Evolutionary conservation across 2,329 filamentous ascomycete species (phyloP).

Genomic region (Colletotrichum brevisporum): DNA sequence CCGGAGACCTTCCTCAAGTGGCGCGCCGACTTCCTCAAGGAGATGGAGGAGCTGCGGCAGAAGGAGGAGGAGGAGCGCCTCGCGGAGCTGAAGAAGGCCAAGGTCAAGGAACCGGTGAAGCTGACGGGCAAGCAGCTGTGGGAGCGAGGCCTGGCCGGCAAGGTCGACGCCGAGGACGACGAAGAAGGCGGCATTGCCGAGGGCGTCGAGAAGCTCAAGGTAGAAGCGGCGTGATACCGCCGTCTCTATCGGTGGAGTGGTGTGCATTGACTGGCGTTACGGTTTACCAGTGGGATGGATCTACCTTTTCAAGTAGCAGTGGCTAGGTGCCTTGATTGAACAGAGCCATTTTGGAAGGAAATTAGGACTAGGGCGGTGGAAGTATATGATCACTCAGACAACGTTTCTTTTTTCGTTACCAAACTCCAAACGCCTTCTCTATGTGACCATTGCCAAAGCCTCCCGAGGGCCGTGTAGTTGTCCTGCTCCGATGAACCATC

Average conservation of each 20-base stretch:
- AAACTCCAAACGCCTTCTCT: slow-evolving; percentile 32
- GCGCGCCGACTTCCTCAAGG: slow-evolving; percentile 82
- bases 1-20: slow-evolving; percentile 87
- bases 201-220: slow-evolving; percentile 79
- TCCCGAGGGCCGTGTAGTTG: background rate
- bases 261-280: slow-evolving; percentile 30
- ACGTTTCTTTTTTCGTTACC: slow-evolving; percentile 6
- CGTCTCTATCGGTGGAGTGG: background rate
- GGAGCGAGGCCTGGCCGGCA: slow-evolving; percentile 80
- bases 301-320: slow-evolving; percentile 13
- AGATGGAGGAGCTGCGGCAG: slow-evolving; percentile 82
- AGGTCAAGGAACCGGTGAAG: slow-evolving; percentile 79
- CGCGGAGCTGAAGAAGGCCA: slow-evolving; percentile 86
- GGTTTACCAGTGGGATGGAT: slow-evolving; percentile 22
- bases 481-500: background rate
- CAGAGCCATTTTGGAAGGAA: background rate
- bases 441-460: background rate
- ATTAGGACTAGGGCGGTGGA: background rate
- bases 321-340: slow-evolving; percentile 16
- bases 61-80: slow-evolving; percentile 81
- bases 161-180: slow-evolving; percentile 75
- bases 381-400: slow-evolving; percentile 8
- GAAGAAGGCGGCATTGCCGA: slow-evolving; percentile 74
- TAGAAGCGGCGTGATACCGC: slow-evolving; percentile 62
- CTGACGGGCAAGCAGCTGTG: slow-evolving; percentile 83